These are phyloP conservation scores for Zymoseptoria brevis DNA, from an alignment of 2,329 filamentous ascomycete genomes.

Conservation along the genomic window DNA sequence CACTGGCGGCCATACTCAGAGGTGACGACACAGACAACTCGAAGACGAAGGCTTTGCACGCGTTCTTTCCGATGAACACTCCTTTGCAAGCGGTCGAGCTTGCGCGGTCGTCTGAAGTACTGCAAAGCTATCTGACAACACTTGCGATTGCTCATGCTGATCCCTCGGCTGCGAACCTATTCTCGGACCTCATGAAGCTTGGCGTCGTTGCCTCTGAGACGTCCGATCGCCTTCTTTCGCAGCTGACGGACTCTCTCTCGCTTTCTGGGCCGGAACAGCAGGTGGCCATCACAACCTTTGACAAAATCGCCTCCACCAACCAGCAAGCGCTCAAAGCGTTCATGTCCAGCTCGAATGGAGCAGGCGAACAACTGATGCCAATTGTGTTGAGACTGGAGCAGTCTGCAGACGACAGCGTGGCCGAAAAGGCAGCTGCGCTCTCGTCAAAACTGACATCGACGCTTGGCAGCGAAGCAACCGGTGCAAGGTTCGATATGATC, in stretches of 20 bases:
- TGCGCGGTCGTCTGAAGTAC: conserved; percentile 23
- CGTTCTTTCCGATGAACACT: conserved; percentile 27
- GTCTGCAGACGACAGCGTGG: conserved; percentile 44
- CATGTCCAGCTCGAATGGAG: conserved; percentile 36
- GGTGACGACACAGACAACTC: conserved; percentile 14
- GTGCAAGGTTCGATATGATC: conserved; percentile 42
- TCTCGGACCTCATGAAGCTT: conserved; percentile 16
- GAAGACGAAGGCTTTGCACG: conserved; percentile 19
- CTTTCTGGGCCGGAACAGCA: conserved; percentile 20
- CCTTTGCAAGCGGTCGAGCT: conserved; percentile 31
- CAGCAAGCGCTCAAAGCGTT: conserved; percentile 37
- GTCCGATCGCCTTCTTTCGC: conserved; percentile 31
- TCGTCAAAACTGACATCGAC: conserved; percentile 17
- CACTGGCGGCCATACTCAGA: conserved; percentile 13
- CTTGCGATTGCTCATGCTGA: neutral
- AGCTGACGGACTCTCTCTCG: conserved; percentile 33
- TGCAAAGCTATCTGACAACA: conserved; percentile 9
- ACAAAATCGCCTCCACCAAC: conserved; percentile 30
- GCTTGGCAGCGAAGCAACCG: conserved; percentile 11
- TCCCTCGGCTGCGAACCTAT: neutral
- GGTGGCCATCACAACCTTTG: conserved; percentile 24
- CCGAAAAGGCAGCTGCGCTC: conserved; percentile 36
- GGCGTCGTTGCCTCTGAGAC: conserved; percentile 30
- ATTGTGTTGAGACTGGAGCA: conserved; percentile 48
- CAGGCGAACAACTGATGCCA: conserved; percentile 45